Evolutionary conservation across 345 rosid genomes (phyloP), one percentile per base, ranked within the genome.

Genomic region (Gossypium mustelinum): DNA sequence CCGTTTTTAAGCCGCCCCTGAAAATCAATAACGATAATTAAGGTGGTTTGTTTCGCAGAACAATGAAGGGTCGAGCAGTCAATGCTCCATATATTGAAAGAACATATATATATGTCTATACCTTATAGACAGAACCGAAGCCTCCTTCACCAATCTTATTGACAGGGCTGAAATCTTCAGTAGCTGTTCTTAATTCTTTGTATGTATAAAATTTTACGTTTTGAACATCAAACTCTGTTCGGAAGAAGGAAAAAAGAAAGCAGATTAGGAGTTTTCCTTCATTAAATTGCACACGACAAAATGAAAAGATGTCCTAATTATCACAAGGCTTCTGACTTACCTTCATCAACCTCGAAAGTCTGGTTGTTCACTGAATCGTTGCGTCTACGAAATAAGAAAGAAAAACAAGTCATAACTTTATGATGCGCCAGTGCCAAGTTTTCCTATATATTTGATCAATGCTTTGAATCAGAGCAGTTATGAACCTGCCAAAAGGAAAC

Each of bases 61-160:
- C 63, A 41, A 48, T 25, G 44, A 67, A 55, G 52, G 1, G 48
- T 11, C 59, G 12, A 48, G 45, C 4, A 61, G 70, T 50, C 29
- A 54, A 43, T 63, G n/a, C 61, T 41, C 58, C 22, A 17, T n/a
- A 52, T 7, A 65, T 73, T 45, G 43, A 39, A 82, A 63, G 43
- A 74, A 13, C 55, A 76, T 65, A 57, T 61, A 50, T 64, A 51
- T 68, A 57, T 61, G 44, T 29, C 4, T 64, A 51, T 68, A 94
- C 98, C 97, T 87, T 90, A 78, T 87, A 94, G 34, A 95, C 99
- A 73, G 89, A 85, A 80, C 99, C 99, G 69, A 93, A 95, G 59
- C 98, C 99, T 51, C 99, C 99, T 83, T 91, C 99, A 45, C 99
- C 99, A 79, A 95, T 90, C 80, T 95, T 91, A 73, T 87, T 76